Evolutionary conservation across 2,329 filamentous ascomycete species (phyloP).

Genomic region (Scedosporium minutisporum): DNA sequence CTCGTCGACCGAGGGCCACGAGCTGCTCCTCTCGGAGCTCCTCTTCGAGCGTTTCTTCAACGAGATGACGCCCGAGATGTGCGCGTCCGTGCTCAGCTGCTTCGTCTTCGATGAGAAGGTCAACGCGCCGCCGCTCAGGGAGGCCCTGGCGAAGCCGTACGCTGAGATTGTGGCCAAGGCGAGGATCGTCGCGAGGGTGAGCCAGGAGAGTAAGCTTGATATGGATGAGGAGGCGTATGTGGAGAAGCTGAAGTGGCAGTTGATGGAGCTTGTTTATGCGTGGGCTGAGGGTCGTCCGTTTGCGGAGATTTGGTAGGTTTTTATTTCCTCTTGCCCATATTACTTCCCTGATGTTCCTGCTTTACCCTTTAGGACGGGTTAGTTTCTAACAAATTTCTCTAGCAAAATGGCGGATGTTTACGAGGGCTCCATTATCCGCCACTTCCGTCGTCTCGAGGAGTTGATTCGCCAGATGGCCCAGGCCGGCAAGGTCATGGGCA

Average conservation of each 20-base stretch:
- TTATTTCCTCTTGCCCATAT: neutral
- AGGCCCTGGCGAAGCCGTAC: conserved; percentile 78
- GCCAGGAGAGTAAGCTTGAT: conserved; percentile 84
- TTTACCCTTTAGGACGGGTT: conserved; percentile 14
- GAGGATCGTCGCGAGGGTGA: conserved; percentile 81
- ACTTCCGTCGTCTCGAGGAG: conserved; percentile 93
- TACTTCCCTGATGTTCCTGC: neutral
- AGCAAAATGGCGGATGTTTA: conserved; percentile 99
- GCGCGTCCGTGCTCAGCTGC: conserved; percentile 76
- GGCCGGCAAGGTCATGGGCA: conserved; percentile 96
- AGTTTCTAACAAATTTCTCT: neutral
- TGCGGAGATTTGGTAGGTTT: conserved; percentile 82
- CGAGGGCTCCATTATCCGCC: conserved; percentile 89
- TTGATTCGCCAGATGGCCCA: conserved; percentile 90
- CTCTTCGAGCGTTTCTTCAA: conserved; percentile 99
- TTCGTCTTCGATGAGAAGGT: conserved; percentile 98
- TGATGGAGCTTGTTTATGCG: conserved; percentile 91
- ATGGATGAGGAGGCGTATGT: conserved; percentile 95
- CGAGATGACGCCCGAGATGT: conserved; percentile 78
- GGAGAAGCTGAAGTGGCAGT: conserved; percentile 78
- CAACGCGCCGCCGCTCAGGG: conserved; percentile 65
- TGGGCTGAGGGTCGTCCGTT: conserved; percentile 91
- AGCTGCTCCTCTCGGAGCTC: conserved; percentile 83
- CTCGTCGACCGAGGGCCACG: conserved; percentile 80
- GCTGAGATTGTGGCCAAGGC: conserved; percentile 82